Evolutionary conservation across 345 rosid species (phyloP).

Genomic region (Citrus mangshanensis): DNA sequence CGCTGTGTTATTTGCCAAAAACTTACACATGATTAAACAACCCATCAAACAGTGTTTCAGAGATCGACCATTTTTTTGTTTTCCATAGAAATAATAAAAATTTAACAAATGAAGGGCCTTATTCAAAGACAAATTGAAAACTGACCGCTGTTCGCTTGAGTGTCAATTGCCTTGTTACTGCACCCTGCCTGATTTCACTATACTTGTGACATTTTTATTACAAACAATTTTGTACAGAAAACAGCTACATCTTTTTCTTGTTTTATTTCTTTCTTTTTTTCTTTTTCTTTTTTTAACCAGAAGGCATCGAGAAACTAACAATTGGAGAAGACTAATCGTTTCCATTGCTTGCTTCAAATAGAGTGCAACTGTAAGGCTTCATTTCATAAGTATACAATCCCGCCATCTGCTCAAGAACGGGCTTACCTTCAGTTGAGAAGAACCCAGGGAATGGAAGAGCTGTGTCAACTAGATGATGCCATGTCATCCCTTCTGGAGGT

Average conservation of each 20-base stretch:
- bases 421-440: slow-evolving; percentile 56
- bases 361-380: slow-evolving; percentile 76
- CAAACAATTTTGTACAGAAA: slow-evolving; percentile 11
- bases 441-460: slow-evolving; percentile 84
- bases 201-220: neutral
- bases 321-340: slow-evolving; percentile 15
- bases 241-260: neutral
- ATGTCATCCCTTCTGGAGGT: slow-evolving; percentile 49
- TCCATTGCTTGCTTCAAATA: slow-evolving; percentile 61
- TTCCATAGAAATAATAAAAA: neutral
- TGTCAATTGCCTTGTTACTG: neutral
- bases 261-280: no score
- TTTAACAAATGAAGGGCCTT: neutral
- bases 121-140: slow-evolving; percentile 4
- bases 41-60: neutral
- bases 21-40: neutral
- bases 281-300: neutral
- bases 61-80: neutral
- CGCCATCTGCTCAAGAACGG: slow-evolving; percentile 41
- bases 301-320: slow-evolving; percentile 6
- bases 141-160: neutral
- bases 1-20: neutral
- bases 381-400: slow-evolving; percentile 55
- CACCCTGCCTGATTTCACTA: neutral
- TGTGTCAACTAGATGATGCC: slow-evolving; percentile 74